Percentiles rank a stretch among this genome's conserved stretches.
Evolutionary conservation across 1,284 basidiomycete species (phyloP).

Genomic region (Coniferiporia sulphurascens): DNA sequence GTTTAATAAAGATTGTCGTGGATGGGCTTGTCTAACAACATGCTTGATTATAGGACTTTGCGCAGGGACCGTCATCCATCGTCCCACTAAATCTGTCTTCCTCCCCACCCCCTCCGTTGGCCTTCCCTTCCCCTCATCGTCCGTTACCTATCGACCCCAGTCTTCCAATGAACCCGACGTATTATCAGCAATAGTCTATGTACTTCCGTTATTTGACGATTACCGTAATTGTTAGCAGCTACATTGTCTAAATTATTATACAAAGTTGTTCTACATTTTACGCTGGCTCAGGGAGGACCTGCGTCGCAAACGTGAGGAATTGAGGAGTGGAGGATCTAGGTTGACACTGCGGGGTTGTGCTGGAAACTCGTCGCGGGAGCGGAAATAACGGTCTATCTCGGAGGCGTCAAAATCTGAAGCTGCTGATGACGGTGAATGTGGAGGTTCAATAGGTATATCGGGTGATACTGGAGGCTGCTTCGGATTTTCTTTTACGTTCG

Average conservation of each 20-base stretch:
- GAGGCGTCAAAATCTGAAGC: constrained; percentile 66
- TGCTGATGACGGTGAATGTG: constrained; percentile 33
- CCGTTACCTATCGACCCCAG: constrained; percentile 12
- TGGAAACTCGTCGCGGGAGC: constrained; percentile 41
- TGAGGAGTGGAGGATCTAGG: background rate
- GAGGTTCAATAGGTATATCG: constrained; percentile 9
- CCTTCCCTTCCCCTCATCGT: constrained; percentile 9
- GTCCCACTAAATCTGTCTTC: constrained; percentile 11
- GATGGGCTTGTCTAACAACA: constrained; percentile 23
- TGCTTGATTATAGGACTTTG: constrained; percentile 29
- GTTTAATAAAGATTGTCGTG: constrained; percentile 15
- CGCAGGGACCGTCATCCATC: constrained; percentile 19
- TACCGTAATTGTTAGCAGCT: background rate
- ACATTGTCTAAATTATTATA: background rate
- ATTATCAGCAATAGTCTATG: constrained; percentile 13
- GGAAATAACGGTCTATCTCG: constrained; percentile 77
- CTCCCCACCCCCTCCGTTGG: constrained; percentile 3
- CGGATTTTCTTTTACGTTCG: constrained; percentile 17
- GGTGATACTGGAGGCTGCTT: constrained; percentile 12
- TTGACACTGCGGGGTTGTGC: constrained; percentile 15
- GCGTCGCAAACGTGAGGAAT: constrained; percentile 2
- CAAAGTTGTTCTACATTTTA: constrained; percentile 4
- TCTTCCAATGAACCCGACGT: constrained; percentile 18
- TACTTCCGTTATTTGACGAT: background rate
- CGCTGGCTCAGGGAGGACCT: constrained; percentile 3